Evolutionary conservation across 2,329 filamentous ascomycete species (phyloP), one percentile per base, ranked within the genome.

Genomic region (Cryphonectria japonica): DNA sequence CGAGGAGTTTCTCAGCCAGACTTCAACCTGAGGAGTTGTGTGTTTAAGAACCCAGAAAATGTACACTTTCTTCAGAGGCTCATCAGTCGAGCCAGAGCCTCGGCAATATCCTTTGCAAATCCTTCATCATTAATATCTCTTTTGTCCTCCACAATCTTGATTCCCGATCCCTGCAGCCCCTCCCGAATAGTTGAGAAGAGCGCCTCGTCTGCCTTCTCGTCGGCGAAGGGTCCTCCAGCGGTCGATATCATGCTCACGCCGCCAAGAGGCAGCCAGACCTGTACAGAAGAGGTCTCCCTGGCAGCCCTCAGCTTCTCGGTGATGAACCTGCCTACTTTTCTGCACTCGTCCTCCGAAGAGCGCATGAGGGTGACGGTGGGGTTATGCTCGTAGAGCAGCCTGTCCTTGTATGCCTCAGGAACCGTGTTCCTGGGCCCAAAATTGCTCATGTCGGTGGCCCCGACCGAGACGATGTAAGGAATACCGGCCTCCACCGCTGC

Each of bases 281-380:
- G 81, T 0, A 88, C 82, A 68, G 81, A 77, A 0, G 80, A 77
- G 13, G 82, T 81, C 22, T 80, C 75, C n/a, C 73, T 79, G 0
- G 82, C 80, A 65, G 80, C 77, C 52, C 98, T 82, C 52, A 92
- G 78, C 76, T 89, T 90, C 14, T 78, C 75, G 0, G 83, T 85
- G 59, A 93, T 86, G 66, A 88, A 87, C 0, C 77, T 75, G 0
- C 87, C 90, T n/a, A 92, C 83, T 60, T 81, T 76, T 34, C 70
- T 74, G 72, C 86, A 88, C 76, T 93, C 91, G 1, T 86, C 83
- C n/a, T 78, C 75, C 0, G 83, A 88, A 0, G 91, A 90, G 32
- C 91, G 81, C 84, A 93, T 88, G 43, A 93, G 76, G 0, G 91
- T 93, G 0, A 92, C 87, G 0, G 85, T 84, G 0, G 89, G 84